Base-by-base conservation (phyloP, 2,329 filamentous ascomycete genomes). In the Esteya vermicola region DNA sequence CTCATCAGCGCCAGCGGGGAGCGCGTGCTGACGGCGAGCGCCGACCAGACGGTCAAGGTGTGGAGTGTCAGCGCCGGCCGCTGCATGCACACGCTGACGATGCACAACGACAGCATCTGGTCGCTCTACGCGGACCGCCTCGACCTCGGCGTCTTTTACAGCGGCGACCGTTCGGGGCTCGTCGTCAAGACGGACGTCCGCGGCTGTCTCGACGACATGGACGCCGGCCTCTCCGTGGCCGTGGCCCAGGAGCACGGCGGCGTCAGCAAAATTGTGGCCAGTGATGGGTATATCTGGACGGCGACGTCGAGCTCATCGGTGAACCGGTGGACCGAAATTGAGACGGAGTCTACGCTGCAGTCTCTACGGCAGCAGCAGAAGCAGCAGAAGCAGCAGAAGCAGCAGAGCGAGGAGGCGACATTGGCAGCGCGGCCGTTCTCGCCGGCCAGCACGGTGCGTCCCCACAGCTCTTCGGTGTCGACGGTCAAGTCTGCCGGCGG, bases 91-190 rank as follows among this genome's bases (percentile, higher is more conserved):
- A 98, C 91, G 1, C 72, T 98, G 51, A 95, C 88, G 40, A 98
- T 98, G 91, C 91, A 98, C 62, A 93, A 93, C 54, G 86, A 94
- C 54, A 95, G 88, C 55, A 85, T 98, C 19, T 98, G 91, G 91
- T 93, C 85, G 2, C 68, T 98, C 19, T 93, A 82, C 59, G 95
- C 91, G 0, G 79, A 89, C 40, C 77, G 93, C 51, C 86, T 88
- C 1, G 72, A 81, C 43, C 70, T 98, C 4, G 80, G 81, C 9
- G 74, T 94, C 23, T 96, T 98, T 59, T 96, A 96, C 63, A 96
- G 89, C 41, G 84, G 81, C 50, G 91, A 98, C 59, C 79, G 89
- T 38, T 88, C 85, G 1, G 91, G 91, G 3, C 62, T 95, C 45
- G 80, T 98, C n/a, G 89, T 86, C 40, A 98, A 96, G 67, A 96